These are phyloP conservation scores for Penicillium sp. DNA, from an alignment of 2,329 filamentous ascomycete genomes.

Conservation along the genomic window DNA sequence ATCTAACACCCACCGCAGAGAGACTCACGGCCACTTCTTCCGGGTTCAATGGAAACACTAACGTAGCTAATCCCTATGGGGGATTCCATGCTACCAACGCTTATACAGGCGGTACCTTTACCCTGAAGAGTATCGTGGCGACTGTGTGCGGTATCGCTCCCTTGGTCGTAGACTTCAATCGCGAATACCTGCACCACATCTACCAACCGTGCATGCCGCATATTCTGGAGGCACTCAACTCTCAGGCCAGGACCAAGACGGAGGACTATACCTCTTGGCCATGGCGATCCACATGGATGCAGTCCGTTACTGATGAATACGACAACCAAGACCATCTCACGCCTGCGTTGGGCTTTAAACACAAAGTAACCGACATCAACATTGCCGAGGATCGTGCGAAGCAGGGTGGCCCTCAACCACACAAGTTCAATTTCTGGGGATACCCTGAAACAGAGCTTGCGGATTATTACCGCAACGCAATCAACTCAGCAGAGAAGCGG, in stretches of 20 bases:
- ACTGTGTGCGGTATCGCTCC: constrained; percentile 36
- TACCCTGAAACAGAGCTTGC: constrained; percentile 20
- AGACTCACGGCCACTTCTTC: constrained; percentile 15
- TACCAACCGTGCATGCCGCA: constrained; percentile 40
- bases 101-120: constrained; percentile 36
- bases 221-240: constrained; percentile 15
- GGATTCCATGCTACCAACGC: constrained; percentile 35
- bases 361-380: constrained; percentile 13
- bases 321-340: constrained; percentile 22
- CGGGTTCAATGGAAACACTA: constrained; percentile 12
- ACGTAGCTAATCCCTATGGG: constrained; percentile 21
- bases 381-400: constrained; percentile 13
- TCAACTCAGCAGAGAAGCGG: constrained; percentile 18
- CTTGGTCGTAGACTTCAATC: constrained; percentile 36
- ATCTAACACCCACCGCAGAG: constrained; percentile 19
- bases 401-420: constrained; percentile 2
- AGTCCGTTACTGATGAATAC: constrained; percentile 22
- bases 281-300: constrained; percentile 23
- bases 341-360: constrained; percentile 17
- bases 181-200: constrained; percentile 33
- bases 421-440: constrained; percentile 18
- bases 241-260: constrained; percentile 5
- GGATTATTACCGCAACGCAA: constrained; percentile 17
- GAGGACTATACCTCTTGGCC: constrained; percentile 19
- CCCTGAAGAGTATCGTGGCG: constrained; percentile 37